Evolutionary conservation across 1,139 yeast genomes (phyloP).

Genomic region (Candida pseudoviswanathii): DNA sequence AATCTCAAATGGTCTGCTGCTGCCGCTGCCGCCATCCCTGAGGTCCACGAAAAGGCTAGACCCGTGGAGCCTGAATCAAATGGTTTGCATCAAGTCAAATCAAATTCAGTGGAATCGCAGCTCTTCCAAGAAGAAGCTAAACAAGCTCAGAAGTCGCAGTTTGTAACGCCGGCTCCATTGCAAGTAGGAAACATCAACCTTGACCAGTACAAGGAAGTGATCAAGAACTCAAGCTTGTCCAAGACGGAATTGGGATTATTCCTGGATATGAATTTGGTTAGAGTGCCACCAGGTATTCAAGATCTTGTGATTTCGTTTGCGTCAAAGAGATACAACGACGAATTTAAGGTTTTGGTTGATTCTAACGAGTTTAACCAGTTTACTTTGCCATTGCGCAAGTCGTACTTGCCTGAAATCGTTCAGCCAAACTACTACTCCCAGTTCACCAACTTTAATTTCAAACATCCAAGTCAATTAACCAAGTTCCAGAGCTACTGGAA

Average conservation of each 20-base stretch:
- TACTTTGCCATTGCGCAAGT: constrained; percentile 36
- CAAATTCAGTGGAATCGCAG: constrained; percentile 5
- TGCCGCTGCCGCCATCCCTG: constrained; percentile 41
- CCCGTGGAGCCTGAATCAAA: constrained; percentile 8
- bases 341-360: constrained; percentile 29
- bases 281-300: constrained; percentile 74
- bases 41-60: constrained; percentile 9
- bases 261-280: constrained; percentile 44
- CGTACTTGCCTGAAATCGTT: constrained; percentile 40
- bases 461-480: constrained; percentile 41
- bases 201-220: constrained; percentile 22
- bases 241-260: constrained; percentile 38
- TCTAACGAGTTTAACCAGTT: constrained; percentile 30
- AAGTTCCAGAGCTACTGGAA: constrained; percentile 52
- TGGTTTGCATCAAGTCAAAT: constrained; percentile 8
- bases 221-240: constrained; percentile 34
- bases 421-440: constrained; percentile 27
- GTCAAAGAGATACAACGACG: constrained; percentile 35
- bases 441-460: constrained; percentile 22
- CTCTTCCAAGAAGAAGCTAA: background rate
- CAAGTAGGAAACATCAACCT: constrained; percentile 12
- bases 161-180: background rate
- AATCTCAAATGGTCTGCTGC: constrained; percentile 74
- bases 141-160: background rate
- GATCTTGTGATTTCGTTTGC: constrained; percentile 58